These are phyloP conservation scores for Melaleuca quinquenervia DNA, from an alignment of 345 rosid species.

Conservation along the genomic window DNA sequence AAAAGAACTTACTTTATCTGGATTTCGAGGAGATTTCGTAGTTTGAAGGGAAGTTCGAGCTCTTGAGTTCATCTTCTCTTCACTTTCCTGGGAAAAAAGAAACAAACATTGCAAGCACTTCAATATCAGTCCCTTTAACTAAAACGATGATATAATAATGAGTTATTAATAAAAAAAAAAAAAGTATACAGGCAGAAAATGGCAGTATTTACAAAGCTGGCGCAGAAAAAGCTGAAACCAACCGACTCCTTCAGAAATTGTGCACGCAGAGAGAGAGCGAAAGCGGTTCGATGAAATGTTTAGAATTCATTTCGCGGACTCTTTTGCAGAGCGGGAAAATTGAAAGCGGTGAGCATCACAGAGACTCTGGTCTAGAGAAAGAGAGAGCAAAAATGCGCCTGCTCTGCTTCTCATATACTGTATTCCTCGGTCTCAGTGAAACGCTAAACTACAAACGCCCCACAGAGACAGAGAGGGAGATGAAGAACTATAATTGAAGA, in stretches of 20 bases:
- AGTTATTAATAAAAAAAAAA: background rate
- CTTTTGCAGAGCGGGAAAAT: conserved; percentile 55
- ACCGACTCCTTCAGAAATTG: background rate
- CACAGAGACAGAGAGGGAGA: background rate
- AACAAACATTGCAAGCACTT: conserved; percentile 5
- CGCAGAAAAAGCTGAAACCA: background rate
- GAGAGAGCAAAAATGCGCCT: background rate
- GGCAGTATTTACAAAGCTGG: background rate
- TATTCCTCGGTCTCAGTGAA: background rate
- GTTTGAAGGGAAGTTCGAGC: conserved; percentile 56
- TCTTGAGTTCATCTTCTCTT: conserved; percentile 57
- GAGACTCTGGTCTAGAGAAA: conserved; percentile 13
- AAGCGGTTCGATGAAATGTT: background rate
- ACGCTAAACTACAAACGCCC: background rate
- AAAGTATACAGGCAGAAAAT: background rate
- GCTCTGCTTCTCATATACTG: conserved; percentile 6
- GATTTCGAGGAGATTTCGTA: conserved; percentile 57
- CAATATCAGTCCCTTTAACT: background rate
- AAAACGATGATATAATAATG: background rate
- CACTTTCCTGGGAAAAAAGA: conserved; percentile 8
- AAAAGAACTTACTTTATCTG: conserved; percentile 34
- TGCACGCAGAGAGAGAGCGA: background rate
- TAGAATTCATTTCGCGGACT: background rate
- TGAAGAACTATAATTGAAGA: conserved; percentile 10
- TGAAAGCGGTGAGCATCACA: conserved; percentile 33